These are phyloP conservation scores for Verticillium albo-atrum DNA, from an alignment of 2,329 filamentous ascomycete species.

Conservation along the genomic window DNA sequence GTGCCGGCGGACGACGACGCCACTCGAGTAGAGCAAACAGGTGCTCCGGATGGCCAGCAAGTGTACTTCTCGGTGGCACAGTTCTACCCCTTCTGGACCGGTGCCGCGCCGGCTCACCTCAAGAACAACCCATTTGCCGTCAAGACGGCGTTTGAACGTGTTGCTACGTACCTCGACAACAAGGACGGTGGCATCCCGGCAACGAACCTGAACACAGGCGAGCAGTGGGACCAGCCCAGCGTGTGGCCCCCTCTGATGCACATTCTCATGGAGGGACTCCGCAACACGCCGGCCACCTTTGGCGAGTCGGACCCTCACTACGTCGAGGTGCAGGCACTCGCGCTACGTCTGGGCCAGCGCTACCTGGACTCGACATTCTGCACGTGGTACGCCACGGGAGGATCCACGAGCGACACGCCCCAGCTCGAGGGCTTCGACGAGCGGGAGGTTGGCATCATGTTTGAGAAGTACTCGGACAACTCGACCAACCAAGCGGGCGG, in stretches of 20 bases:
- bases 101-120: constrained; percentile 53
- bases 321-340: constrained; percentile 47
- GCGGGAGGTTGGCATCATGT: constrained; percentile 54
- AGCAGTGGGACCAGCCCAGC: constrained; percentile 69
- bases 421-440: constrained; percentile 41
- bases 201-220: constrained; percentile 54
- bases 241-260: constrained; percentile 67
- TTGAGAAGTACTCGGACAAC: constrained; percentile 64
- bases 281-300: constrained; percentile 54
- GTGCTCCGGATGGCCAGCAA: constrained; percentile 50
- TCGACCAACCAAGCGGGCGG: constrained; percentile 56
- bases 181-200: constrained; percentile 56
- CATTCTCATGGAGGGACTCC: constrained; percentile 57
- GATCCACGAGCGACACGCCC: constrained; percentile 48
- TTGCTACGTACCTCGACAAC: constrained; percentile 46
- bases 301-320: constrained; percentile 49
- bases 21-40: constrained; percentile 31
- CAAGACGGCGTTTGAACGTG: constrained; percentile 46
- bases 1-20: constrained; percentile 44
- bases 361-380: constrained; percentile 66
- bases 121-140: constrained; percentile 56
- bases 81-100: constrained; percentile 67
- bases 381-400: constrained; percentile 65
- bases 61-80: constrained; percentile 55
- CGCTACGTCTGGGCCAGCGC: constrained; percentile 56